These are phyloP conservation scores for Pogostemon cablin DNA, from an alignment of 257 asterid genomes.

Conservation along the genomic window DNA sequence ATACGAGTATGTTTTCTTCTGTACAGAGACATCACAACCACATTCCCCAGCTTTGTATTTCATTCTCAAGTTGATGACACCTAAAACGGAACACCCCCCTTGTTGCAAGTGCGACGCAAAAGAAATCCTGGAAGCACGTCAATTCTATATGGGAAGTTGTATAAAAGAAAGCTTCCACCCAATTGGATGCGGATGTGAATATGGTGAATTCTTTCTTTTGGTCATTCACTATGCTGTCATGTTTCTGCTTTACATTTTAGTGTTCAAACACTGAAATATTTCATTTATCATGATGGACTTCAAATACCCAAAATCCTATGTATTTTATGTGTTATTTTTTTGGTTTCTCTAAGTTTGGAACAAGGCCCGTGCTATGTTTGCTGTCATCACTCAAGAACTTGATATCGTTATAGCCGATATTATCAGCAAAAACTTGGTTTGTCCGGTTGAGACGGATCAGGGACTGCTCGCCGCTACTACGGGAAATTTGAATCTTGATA, in stretches of 20 bases:
- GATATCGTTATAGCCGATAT: conserved; percentile 6
- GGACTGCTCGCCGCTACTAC: neutral
- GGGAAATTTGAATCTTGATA: neutral
- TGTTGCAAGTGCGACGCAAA: conserved; percentile 14
- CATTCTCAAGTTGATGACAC: conserved; percentile 84
- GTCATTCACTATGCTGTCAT: conserved; percentile 11
- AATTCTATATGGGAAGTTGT: conserved; percentile 18
- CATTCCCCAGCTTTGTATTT: conserved; percentile 89
- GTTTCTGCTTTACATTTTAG: conserved; percentile 15
- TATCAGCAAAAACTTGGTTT: neutral
- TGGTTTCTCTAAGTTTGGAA: conserved; percentile 15
- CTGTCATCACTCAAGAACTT: conserved; percentile 10
- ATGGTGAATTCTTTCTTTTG: conserved; percentile 38
- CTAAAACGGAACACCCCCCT: conserved; percentile 30
- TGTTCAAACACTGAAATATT: conserved; percentile 12
- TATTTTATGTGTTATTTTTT: conserved; percentile 17
- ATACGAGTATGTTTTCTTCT: conserved; percentile 27
- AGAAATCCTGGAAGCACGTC: neutral
- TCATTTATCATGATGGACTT: conserved; percentile 19
- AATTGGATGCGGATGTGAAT: conserved; percentile 34
- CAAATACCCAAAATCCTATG: conserved; percentile 18
- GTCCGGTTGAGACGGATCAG: no score
- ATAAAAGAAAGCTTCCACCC: conserved; percentile 18
- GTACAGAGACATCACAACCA: conserved; percentile 84
- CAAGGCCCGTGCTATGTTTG: conserved; percentile 17